Percentiles rank a stretch among this genome's conserved stretches.
Evolutionary conservation across 2,329 filamentous ascomycete species (phyloP).

Genomic region (Juglanconis oblonga): DNA sequence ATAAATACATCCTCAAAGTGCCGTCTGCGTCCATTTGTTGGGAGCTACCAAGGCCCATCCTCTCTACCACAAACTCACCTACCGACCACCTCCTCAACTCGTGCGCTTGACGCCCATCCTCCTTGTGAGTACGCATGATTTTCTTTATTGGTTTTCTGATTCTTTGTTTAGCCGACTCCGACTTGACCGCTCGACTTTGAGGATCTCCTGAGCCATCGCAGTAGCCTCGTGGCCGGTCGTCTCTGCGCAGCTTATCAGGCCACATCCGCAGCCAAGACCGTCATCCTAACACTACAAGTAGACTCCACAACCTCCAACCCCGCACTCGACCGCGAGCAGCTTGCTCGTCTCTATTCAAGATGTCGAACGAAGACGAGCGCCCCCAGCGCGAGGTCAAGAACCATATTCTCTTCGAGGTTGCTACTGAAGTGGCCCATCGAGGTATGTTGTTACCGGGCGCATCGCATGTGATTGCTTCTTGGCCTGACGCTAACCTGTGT

Average conservation of each 20-base stretch:
- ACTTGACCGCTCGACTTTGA: background rate
- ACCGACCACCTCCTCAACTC: background rate
- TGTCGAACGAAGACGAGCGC: conserved; percentile 46
- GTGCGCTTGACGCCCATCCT: background rate
- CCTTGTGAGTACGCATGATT: background rate
- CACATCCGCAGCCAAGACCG: background rate
- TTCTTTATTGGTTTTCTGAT: background rate
- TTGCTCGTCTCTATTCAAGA: conserved; percentile 23
- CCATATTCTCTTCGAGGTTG: conserved; percentile 93
- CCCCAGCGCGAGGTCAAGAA: conserved; percentile 76
- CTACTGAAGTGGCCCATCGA: conserved; percentile 95
- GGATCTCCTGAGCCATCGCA: background rate
- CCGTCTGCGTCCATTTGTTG: background rate
- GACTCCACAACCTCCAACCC: conserved; percentile 1
- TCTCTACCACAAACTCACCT: background rate
- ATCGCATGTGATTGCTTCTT: background rate
- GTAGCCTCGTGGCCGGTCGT: background rate
- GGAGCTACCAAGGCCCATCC: background rate
- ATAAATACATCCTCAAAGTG: background rate
- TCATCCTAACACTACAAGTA: background rate
- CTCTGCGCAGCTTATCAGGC: background rate
- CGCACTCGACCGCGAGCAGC: conserved; percentile 1
- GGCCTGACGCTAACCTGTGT: conserved; percentile 22
- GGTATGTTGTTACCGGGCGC: conserved; percentile 49
- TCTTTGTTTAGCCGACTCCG: background rate